These are phyloP conservation scores for Vigna hirtella DNA, from an alignment of 306 rosid genomes.

Conservation along the genomic window DNA sequence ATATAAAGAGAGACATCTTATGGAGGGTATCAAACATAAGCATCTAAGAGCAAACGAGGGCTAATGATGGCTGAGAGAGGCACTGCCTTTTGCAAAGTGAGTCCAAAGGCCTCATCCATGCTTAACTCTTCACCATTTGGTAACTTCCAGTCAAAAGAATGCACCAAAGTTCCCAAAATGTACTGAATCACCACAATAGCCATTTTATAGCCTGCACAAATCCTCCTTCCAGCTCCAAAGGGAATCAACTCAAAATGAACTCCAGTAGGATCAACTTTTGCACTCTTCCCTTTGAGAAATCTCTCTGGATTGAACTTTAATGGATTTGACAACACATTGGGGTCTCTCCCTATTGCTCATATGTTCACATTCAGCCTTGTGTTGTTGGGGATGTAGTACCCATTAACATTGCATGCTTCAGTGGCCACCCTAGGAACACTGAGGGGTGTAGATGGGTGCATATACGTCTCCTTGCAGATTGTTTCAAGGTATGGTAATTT, in stretches of 20 bases:
- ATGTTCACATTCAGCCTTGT: constrained; percentile 56
- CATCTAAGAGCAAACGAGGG: constrained; percentile 45
- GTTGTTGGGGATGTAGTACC: constrained; percentile 55
- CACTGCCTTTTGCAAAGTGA: constrained; percentile 55
- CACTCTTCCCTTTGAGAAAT: constrained; percentile 46
- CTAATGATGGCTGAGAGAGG: constrained; percentile 47
- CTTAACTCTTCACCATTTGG: constrained; percentile 46
- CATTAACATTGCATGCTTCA: constrained; percentile 54
- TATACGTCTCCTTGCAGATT: constrained; percentile 58
- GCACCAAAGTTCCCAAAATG: constrained; percentile 59
- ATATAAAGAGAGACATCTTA: not conserved
- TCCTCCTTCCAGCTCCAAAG: constrained; percentile 61
- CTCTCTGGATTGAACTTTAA: constrained; percentile 56
- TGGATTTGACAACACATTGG: constrained; percentile 55
- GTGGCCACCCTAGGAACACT: constrained; percentile 54
- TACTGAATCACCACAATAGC: constrained; percentile 50
- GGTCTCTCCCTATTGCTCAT: constrained; percentile 64
- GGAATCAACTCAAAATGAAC: constrained; percentile 58
- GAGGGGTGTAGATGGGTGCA: constrained; percentile 63
- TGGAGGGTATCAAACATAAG: constrained; percentile 43
- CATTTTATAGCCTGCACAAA: constrained; percentile 59
- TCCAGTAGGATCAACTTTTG: constrained; percentile 48
- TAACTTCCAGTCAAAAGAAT: constrained; percentile 58
- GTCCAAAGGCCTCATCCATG: constrained; percentile 60
- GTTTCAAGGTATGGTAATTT: constrained; percentile 56